phyloP scores from a whole-genome alignment of 2,329 filamentous ascomycete species.

The Beauveria brongniartii region DNA sequence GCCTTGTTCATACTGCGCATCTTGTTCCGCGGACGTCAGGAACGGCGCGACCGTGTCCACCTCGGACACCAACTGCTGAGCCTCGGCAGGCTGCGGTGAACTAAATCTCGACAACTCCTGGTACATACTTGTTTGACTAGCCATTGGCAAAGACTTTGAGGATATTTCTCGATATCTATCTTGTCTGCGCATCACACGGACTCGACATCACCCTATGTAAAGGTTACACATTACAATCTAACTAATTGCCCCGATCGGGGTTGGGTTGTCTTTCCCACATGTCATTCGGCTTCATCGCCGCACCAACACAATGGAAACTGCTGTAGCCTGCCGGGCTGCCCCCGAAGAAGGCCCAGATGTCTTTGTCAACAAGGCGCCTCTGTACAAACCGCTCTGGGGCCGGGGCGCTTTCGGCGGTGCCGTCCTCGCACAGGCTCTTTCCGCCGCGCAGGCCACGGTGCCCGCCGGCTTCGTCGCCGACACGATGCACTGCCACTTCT shows the following conservation, averaged over 20 bases:
- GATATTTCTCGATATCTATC: too few species aligned
- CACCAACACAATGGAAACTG: neutral
- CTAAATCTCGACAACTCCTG: neutral
- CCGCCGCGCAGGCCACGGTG: slow-evolving; percentile 3
- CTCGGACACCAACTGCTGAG: neutral
- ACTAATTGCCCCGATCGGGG: too few species aligned
- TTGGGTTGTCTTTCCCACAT: neutral
- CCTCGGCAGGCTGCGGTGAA: neutral
- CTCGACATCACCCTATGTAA: neutral
- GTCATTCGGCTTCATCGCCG: neutral
- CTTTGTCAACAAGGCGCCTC: slow-evolving; percentile 1
- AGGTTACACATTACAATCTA: neutral
- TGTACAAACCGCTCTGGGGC: slow-evolving; percentile 10
- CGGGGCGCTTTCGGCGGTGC: slow-evolving; percentile 8
- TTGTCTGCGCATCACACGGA: neutral
- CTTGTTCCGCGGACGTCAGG: neutral
- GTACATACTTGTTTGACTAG: neutral
- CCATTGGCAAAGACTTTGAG: neutral
- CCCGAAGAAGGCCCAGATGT: slow-evolving; percentile 1
- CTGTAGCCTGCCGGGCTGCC: neutral
- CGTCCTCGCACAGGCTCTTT: neutral
- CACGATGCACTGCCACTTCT: slow-evolving; percentile 11
- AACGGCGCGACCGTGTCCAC: neutral
- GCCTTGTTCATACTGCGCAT: neutral
- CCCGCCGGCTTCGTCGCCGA: slow-evolving; percentile 1